Evolutionary conservation across 352 stramenopile species (phyloP).

Genomic region (Globisporangium camurandrum): DNA sequence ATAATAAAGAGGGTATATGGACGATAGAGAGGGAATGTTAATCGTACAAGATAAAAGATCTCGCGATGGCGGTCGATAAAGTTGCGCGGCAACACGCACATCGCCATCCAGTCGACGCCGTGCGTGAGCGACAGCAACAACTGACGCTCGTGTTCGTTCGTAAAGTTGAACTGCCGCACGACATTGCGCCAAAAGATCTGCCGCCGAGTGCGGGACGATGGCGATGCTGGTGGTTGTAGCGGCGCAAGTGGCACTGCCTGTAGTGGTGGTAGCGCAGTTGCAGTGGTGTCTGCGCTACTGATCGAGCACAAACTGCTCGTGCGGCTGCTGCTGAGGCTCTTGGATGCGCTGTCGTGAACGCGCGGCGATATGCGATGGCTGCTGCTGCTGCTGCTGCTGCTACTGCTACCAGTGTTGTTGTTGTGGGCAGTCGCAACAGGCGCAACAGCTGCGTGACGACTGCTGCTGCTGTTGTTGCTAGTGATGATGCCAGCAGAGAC

Average conservation of each 20-base stretch:
- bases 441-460: background rate
- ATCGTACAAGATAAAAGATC: constrained; percentile 66
- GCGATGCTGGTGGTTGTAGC: background rate
- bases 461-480: background rate
- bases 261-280: background rate
- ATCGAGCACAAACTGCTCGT: constrained; percentile 10
- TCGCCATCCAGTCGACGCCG: constrained; percentile 59
- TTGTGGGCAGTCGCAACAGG: background rate
- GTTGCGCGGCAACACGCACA: constrained; percentile 29
- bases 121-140: constrained; percentile 57
- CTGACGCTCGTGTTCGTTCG: constrained; percentile 47
- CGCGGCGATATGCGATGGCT: background rate
- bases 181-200: constrained; percentile 73
- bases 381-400: background rate
- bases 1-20: too few relatives aligned
- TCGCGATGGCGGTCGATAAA: constrained; percentile 71
- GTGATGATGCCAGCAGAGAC: background rate
- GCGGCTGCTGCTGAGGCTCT: constrained; percentile 7
- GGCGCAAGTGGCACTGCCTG: background rate
- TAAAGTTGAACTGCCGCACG: constrained; percentile 77
- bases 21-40: too few relatives aligned
- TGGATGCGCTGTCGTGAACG: background rate
- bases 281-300: background rate
- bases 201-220: constrained; percentile 22
- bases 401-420: background rate